These are phyloP conservation scores for Seiridium unicorne DNA, from an alignment of 2,329 filamentous ascomycete genomes.

Conservation along the genomic window DNA sequence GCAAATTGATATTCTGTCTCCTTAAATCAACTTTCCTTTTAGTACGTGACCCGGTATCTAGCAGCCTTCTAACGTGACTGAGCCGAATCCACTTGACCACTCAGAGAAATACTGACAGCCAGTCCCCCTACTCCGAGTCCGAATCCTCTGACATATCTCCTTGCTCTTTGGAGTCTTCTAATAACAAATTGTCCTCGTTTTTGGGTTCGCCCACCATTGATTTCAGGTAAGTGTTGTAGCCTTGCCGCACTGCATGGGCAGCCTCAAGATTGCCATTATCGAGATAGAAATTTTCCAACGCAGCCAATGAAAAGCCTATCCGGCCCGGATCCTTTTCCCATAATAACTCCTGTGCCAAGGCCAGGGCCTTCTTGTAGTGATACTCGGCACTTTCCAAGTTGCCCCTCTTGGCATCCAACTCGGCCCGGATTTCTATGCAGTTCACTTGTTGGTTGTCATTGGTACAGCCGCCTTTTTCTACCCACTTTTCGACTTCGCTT, in stretches of 20 bases:
- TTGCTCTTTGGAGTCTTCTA: background rate
- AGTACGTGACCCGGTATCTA: too few relatives aligned
- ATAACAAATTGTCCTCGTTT: background rate
- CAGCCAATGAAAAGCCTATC: background rate
- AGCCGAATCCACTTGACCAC: background rate
- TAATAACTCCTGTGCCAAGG: background rate
- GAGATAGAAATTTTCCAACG: conserved; percentile 3
- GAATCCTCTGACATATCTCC: background rate
- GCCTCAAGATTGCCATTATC: background rate
- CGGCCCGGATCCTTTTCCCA: background rate
- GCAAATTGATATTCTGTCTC: too few relatives aligned
- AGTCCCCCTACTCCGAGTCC: background rate
- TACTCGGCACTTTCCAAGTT: background rate
- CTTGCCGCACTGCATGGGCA: background rate
- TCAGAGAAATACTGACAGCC: background rate
- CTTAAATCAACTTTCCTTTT: too few relatives aligned
- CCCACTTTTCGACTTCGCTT: background rate
- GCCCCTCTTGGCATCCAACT: background rate
- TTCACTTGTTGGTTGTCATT: background rate
- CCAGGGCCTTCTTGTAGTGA: background rate
- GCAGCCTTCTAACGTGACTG: too few relatives aligned
- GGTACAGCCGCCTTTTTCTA: background rate
- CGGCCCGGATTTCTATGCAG: background rate
- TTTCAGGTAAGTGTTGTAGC: background rate
- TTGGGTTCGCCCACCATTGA: background rate